Percentiles rank a stretch among this genome's conserved stretches.
Conservation (phyloP, 768 basidiomycete species). For the Boletellus ananiceps region DNA sequence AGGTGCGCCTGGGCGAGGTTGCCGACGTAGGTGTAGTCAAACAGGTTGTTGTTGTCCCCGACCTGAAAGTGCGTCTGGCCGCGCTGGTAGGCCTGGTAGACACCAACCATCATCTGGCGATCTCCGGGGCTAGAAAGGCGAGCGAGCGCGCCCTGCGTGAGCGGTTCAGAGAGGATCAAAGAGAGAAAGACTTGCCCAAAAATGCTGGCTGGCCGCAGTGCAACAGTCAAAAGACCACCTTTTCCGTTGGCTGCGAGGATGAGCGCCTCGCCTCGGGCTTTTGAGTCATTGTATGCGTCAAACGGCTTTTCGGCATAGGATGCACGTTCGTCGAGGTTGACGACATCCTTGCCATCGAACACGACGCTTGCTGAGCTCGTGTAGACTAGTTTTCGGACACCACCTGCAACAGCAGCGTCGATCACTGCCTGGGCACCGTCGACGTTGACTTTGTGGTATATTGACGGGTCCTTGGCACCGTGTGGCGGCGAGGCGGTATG, state of each 20-base stretch:
- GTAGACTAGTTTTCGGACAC: constrained; percentile 85
- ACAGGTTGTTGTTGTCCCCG: constrained; percentile 88
- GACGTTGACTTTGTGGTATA: constrained; percentile 93
- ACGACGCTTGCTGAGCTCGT: constrained; percentile 91
- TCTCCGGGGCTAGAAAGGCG: constrained; percentile 71
- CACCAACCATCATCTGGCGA: constrained; percentile 76
- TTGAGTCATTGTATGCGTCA: constrained; percentile 93
- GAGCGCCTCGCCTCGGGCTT: constrained; percentile 80
- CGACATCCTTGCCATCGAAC: constrained; percentile 76
- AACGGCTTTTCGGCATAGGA: constrained; percentile 67
- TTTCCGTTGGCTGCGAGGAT: constrained; percentile 85
- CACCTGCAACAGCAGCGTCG: constrained; percentile 65
- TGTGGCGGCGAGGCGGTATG: constrained; percentile 89
- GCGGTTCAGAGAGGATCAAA: neutral
- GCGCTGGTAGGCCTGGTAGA: constrained; percentile 72
- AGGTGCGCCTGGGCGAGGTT: constrained; percentile 94
- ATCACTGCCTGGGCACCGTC: constrained; percentile 85
- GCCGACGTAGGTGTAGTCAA: constrained; percentile 95
- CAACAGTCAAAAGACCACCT: constrained; percentile 80
- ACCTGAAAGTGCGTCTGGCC: constrained; percentile 91
- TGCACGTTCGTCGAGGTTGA: constrained; percentile 85
- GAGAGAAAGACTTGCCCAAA: constrained; percentile 64
- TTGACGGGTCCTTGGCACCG: constrained; percentile 57
- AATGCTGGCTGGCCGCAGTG: constrained; percentile 89
- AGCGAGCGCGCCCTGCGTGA: neutral